Conservation (phyloP, 768 basidiomycete genomes). For the Porphyrellus cyaneotinctus region DNA sequence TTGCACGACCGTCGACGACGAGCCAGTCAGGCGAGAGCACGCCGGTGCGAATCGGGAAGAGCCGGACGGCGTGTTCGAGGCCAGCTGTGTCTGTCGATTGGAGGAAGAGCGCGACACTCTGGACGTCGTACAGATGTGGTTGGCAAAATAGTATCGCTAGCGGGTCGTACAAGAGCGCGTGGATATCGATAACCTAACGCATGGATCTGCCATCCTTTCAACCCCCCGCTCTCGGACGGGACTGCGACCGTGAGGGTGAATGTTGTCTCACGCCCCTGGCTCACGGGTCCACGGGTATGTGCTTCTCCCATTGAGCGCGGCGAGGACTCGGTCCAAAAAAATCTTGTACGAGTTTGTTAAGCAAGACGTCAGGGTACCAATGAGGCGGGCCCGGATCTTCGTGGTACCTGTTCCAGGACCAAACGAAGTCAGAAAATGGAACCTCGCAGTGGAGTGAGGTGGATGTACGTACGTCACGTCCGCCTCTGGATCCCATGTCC, state of each 20-base stretch:
- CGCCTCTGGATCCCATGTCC: slow-evolving; percentile 50
- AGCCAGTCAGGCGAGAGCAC: slow-evolving; percentile 77
- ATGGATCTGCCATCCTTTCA: slow-evolving; percentile 68
- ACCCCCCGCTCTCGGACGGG: slow-evolving; percentile 64
- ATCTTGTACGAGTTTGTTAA: slow-evolving; percentile 46
- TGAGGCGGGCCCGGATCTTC: slow-evolving; percentile 64
- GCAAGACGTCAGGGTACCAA: slow-evolving; percentile 65
- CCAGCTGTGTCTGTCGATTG: slow-evolving; percentile 52
- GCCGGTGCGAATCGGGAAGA: slow-evolving; percentile 87
- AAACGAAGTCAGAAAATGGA: background rate
- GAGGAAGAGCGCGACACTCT: slow-evolving; percentile 50
- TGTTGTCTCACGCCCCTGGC: background rate
- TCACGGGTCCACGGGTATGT: background rate
- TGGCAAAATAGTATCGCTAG: slow-evolving; percentile 60
- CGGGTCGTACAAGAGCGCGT: no score
- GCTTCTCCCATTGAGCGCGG: background rate
- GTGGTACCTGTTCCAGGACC: slow-evolving; percentile 41
- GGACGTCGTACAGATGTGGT: slow-evolving; percentile 22
- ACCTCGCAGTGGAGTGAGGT: background rate
- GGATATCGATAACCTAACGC: no score
- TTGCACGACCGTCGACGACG: slow-evolving; percentile 50
- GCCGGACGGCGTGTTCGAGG: slow-evolving; percentile 61
- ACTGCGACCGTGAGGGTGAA: slow-evolving; percentile 75
- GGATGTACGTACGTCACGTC: slow-evolving; percentile 47
- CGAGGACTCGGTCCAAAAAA: slow-evolving; percentile 47